These are phyloP conservation scores for Camellia japonica DNA, from an alignment of 148 eudicot species.

Conservation along the genomic window DNA sequence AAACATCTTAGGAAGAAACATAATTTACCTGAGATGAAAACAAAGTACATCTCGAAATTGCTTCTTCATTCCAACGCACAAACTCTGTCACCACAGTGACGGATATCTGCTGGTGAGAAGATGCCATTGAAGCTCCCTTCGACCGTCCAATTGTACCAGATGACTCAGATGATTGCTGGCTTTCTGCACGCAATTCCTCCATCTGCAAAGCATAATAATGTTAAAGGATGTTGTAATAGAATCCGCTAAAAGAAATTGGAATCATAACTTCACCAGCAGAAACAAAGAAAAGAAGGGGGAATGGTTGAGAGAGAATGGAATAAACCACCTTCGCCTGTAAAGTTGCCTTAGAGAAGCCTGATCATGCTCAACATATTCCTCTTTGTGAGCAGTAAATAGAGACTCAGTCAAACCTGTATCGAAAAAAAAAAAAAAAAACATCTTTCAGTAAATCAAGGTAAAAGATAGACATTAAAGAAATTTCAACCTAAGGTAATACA, in stretches of 20 bases:
- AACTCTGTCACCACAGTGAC: conserved; percentile 97
- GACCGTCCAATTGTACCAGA: conserved; percentile 89
- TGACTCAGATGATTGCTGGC: conserved; percentile 57
- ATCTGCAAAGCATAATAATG: conserved; percentile 40
- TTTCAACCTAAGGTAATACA: background rate
- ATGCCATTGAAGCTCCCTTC: conserved; percentile 79
- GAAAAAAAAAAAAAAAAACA: conserved; percentile 3
- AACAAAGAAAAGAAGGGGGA: conserved; percentile 1
- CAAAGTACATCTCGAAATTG: conserved; percentile 81
- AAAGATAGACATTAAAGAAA: background rate
- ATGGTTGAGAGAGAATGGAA: conserved; percentile 5
- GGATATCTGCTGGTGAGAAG: conserved; percentile 85
- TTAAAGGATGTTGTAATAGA: background rate
- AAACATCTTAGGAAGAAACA: conserved; percentile 2
- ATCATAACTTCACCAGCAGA: background rate
- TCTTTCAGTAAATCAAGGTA: conserved; percentile 5
- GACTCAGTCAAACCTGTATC: conserved; percentile 89
- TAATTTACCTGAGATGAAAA: conserved; percentile 75
- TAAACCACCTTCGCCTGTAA: conserved; percentile 90
- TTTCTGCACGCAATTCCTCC: conserved; percentile 92
- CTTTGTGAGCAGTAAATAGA: conserved; percentile 81
- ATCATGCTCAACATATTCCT: conserved; percentile 93
- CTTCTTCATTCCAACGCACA: conserved; percentile 99
- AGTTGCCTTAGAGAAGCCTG: conserved; percentile 87
- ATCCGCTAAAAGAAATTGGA: background rate